phyloP scores from a whole-genome alignment of 2,329 filamentous ascomycete species.

The Neoascochyta sp. region DNA sequence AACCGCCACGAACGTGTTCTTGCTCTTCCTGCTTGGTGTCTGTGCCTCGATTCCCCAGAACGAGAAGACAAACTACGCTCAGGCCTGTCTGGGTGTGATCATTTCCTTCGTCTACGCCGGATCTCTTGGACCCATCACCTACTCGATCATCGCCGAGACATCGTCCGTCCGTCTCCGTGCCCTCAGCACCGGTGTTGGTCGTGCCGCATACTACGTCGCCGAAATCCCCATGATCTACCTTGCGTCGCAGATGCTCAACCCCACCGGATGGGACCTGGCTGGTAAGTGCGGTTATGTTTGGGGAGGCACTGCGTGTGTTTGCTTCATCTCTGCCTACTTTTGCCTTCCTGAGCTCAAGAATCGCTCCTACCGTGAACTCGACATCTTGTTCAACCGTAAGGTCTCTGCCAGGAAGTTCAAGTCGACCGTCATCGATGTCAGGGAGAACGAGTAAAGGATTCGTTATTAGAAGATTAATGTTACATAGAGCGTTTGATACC shows the following conservation, averaged over 20 bases:
- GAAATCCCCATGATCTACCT: conserved; percentile 65
- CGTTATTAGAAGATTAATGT: not conserved
- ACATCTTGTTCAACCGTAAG: conserved; percentile 42
- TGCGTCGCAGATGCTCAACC: conserved; percentile 51
- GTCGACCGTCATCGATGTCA: conserved; percentile 53
- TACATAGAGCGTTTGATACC: not conserved
- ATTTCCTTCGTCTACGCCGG: conserved; percentile 62
- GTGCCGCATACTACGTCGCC: conserved; percentile 59
- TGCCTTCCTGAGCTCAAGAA: conserved; percentile 54
- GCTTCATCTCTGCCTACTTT: conserved; percentile 50
- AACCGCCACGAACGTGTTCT: conserved; percentile 49
- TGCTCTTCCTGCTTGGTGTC: conserved; percentile 58
- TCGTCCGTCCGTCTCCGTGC: conserved; percentile 61
- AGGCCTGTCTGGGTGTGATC: conserved; percentile 60
- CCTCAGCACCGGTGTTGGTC: conserved; percentile 61
- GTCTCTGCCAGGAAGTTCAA: conserved; percentile 55
- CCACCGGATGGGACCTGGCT: conserved; percentile 40
- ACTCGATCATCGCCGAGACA: conserved; percentile 64
- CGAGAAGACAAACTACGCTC: conserved; percentile 48
- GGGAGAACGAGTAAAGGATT: conserved; percentile 57
- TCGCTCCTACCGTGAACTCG: conserved; percentile 48
- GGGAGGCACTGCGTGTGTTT: conserved; percentile 50
- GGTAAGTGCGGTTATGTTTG: conserved; percentile 29
- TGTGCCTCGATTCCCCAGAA: conserved; percentile 50
- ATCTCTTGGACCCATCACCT: conserved; percentile 61